Evolutionary conservation across 192 early-diverging fungal genomes (phyloP), one percentile per base, ranked within the genome.

Genomic region (Coemansia erecta): DNA sequence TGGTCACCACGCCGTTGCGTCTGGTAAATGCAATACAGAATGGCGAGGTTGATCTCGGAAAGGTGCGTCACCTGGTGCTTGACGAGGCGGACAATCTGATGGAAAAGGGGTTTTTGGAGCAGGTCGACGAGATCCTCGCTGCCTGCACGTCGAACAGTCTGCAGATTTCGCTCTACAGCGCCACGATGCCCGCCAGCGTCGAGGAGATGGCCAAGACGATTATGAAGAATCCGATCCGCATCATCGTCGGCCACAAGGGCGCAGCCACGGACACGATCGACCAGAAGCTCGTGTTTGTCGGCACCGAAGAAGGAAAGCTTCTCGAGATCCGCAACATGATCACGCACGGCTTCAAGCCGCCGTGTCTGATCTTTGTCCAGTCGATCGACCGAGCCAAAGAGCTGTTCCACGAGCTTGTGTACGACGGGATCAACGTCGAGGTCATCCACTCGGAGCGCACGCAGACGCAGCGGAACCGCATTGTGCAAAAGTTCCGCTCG

Each of bases 401-500:
- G 61, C 81, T 99, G 17, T 97, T 95, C 80, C 85, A 92, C 61
- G 95, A 99, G 67, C 84, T 99, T 44, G 87, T 97, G 14, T 98
- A 92, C 71, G 94, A 99, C 66, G 93, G 94, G 22, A 96, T 98
- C 77, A 94, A 95, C 69, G 95, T 98, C 11, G 97, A 98, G 51
- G 94, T 96, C n/a, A 97, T 98, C 22, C 95, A 97, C 64, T 90
- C 92, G 11, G 94, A 98, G 63, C 86, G 94, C 52, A 95, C 94
- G 37, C 90, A 96, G 70, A 83, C 86, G 24, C 95, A 95, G 83
- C 85, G 97, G 69, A 95, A 99, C 75, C 80, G 81, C 44, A 89
- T 94, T 39, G 86, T 99, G 31, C 84, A 92, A 54, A 86, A 90
- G 47, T 98, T 99, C 82, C 84, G 94, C 15, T 61, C 80, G 10